Evolutionary conservation across 2,329 filamentous ascomycete species (phyloP), one percentile per base, ranked within the genome.

Genomic region (Pseudogymnoascus sp.): DNA sequence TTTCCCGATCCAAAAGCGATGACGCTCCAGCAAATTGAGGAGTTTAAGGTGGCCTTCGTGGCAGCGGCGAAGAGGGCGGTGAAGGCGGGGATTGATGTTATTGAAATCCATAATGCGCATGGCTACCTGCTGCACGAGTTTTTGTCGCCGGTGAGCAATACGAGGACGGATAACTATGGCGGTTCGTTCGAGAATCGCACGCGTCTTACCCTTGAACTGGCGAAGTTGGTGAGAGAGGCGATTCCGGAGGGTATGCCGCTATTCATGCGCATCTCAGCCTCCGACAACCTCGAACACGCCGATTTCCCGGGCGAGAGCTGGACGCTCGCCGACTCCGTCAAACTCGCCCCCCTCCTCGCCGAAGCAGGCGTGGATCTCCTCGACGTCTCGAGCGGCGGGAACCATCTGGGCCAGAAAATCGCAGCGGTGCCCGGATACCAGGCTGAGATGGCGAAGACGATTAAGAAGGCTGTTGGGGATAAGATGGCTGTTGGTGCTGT

Each of bases 71-170:
- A 79, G 67, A 78, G 87, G 38, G 82, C 90, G 0, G 75, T 93
- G 4, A 78, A 84, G 66, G 88, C 86, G 1, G 91, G 91, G 0
- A 67, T 72, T 21, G 91, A 96, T 72, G 83, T 87, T 6, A 86
- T 96, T 64, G 91, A 96, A 73, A 84, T 96, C 60, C 91, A 95
- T 76, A 84, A 82, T 68, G 91, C 90, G 0, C 90, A 95, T 70
- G 90, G 90, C 0, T 95, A 93, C 71, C 81, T 95, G 0, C 76
- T 93, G 0, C 84, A 87, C 69, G 76, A 78, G 1, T 95, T 93
- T 78, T 65, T 92, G 2, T 86, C 84, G 0, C 89, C 90, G 0
- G 81, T 82, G 0, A 80, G 81, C n/a, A 95, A 95, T 75, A 77
- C 83, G 60, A 82, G 90, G 14, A 89, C 80, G 0, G 88, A 90